A percentile compares a stretch with the other conserved stretches of the same genome.
Conservation (phyloP, 2,329 filamentous ascomycete genomes). For the Sordariomycetes sp. region DNA sequence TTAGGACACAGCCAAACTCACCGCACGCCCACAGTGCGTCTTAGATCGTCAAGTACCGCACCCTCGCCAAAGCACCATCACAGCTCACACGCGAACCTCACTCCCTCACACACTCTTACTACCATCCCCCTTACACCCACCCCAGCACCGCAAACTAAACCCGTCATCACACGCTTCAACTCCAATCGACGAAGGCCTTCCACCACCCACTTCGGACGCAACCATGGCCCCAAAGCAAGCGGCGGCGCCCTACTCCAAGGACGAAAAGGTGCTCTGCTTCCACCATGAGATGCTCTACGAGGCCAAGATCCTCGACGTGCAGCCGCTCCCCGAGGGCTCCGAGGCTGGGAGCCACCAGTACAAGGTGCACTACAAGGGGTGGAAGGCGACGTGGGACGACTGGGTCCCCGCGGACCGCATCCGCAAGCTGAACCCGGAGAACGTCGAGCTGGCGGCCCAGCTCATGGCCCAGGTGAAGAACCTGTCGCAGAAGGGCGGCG, state of each 20-base stretch:
- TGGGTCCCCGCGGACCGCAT: slow-evolving; percentile 93
- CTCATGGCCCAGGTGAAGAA: slow-evolving; percentile 55
- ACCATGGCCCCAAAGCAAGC: slow-evolving; percentile 21
- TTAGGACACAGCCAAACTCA: background rate
- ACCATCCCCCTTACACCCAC: background rate
- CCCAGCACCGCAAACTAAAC: background rate
- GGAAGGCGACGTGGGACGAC: slow-evolving; percentile 99
- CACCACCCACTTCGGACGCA: background rate
- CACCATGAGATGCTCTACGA: slow-evolving; percentile 96
- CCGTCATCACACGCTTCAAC: background rate
- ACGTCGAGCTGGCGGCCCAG: slow-evolving; percentile 73
- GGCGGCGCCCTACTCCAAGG: slow-evolving; percentile 47
- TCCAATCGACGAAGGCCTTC: background rate
- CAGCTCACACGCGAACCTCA: background rate
- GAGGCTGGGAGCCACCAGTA: slow-evolving; percentile 56
- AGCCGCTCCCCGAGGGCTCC: slow-evolving; percentile 48
- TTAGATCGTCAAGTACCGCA: background rate
- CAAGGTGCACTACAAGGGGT: slow-evolving; percentile 96
- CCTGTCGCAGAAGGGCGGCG: slow-evolving; percentile 29
- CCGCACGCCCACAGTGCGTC: background rate
- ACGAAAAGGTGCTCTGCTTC: slow-evolving; percentile 93
- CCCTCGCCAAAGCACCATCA: background rate
- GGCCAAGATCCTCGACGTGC: slow-evolving; percentile 81
- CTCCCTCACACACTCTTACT: background rate
- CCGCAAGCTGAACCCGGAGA: slow-evolving; percentile 88